Percentiles rank a stretch among this genome's conserved stretches.
These are phyloP conservation scores for Rhizoclosmatium globosum DNA, from an alignment of 192 early-diverging fungal species.

Conservation along the genomic window DNA sequence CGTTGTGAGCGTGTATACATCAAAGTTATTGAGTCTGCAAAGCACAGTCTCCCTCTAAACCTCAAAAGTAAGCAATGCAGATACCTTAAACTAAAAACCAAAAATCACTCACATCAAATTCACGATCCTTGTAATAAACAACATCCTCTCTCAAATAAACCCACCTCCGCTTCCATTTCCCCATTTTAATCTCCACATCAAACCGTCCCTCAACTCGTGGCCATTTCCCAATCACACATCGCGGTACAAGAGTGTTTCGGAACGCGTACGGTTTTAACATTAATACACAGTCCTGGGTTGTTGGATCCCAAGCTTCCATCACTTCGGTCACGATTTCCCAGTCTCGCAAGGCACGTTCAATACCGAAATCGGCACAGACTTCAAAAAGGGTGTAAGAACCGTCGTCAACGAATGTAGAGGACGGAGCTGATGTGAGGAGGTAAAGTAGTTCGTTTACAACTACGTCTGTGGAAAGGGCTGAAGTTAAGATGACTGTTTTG, in stretches of 20 bases:
- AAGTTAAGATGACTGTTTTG: constrained; percentile 81
- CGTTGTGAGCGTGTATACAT: constrained; percentile 81
- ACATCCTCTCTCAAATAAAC: constrained; percentile 71
- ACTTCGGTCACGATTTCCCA: constrained; percentile 89
- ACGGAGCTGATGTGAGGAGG: constrained; percentile 48
- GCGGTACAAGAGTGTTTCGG: constrained; percentile 64
- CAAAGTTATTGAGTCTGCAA: constrained; percentile 73
- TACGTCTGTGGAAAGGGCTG: constrained; percentile 75
- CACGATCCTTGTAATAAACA: constrained; percentile 74
- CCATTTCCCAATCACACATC: constrained; percentile 52
- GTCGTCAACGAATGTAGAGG: constrained; percentile 31
- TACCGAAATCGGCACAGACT: constrained; percentile 81
- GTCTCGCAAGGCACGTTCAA: constrained; percentile 89
- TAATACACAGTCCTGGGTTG: constrained; percentile 73
- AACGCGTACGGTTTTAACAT: constrained; percentile 79
- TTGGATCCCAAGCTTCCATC: constrained; percentile 84
- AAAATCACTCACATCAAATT: constrained; percentile 51
- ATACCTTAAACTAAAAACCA: background rate
- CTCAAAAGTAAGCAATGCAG: background rate
- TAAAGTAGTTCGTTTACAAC: constrained; percentile 73
- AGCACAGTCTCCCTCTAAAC: constrained; percentile 41
- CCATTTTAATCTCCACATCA: constrained; percentile 80
- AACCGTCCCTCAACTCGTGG: constrained; percentile 71
- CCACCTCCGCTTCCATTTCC: constrained; percentile 86
- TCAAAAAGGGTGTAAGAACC: constrained; percentile 89